Conservation (phyloP, 2,329 filamentous ascomycete genomes). For the Penicillium sp. region DNA sequence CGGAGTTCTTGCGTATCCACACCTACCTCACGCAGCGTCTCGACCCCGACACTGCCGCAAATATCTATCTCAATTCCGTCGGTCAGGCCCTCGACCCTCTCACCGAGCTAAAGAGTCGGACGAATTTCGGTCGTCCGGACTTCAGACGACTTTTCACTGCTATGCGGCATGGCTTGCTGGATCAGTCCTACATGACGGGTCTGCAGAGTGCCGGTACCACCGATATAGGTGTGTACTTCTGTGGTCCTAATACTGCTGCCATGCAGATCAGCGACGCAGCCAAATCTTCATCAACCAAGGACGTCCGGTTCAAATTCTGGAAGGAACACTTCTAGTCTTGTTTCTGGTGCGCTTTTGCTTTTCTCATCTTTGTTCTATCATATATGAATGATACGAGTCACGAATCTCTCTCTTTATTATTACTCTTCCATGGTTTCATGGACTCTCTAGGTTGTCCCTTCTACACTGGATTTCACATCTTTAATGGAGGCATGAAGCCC, state of each 20-base stretch:
- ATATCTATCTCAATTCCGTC: constrained; percentile 95
- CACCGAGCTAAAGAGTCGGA: constrained; percentile 83
- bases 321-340: constrained; percentile 71
- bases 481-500: not conserved
- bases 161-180: constrained; percentile 84
- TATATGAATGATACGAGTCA: constrained; percentile 22
- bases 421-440: constrained; percentile 2
- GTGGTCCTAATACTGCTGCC: constrained; percentile 77
- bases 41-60: constrained; percentile 87
- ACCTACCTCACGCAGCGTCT: constrained; percentile 94
- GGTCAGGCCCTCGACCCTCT: constrained; percentile 84
- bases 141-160: constrained; percentile 74
- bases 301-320: constrained; percentile 96
- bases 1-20: constrained; percentile 93
- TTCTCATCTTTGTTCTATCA: constrained; percentile 1
- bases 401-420: constrained; percentile 14
- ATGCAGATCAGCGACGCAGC: constrained; percentile 82
- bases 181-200: constrained; percentile 80
- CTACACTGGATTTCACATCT: constrained; percentile 3
- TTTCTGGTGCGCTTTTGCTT: not conserved
- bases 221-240: constrained; percentile 96
- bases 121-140: constrained; percentile 92
- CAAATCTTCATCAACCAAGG: constrained; percentile 66
- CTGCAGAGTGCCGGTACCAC: constrained; percentile 73
- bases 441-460: not conserved